Conservation (phyloP, 306 rosid genomes). For the Morella rubra region DNA sequence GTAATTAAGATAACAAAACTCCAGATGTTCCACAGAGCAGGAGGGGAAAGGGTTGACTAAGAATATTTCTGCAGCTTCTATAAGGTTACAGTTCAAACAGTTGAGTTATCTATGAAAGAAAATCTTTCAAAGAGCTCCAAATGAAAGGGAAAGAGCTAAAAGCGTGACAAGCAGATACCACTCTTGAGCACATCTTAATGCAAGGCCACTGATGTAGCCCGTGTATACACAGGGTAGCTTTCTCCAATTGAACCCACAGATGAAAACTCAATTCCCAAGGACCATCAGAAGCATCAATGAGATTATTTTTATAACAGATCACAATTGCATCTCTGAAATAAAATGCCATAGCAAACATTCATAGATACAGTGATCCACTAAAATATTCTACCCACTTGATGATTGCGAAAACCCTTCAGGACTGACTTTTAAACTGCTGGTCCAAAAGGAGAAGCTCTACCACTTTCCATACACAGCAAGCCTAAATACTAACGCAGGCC, state of each 20-base stretch:
- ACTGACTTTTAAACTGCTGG: too few species aligned
- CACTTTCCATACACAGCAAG: neutral
- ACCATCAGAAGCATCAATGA: too few species aligned
- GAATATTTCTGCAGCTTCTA: neutral
- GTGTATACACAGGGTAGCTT: too few species aligned
- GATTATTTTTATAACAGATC: too few species aligned
- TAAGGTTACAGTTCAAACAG: neutral
- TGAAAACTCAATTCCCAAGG: too few species aligned
- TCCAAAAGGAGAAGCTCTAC: neutral
- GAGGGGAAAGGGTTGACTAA: neutral
- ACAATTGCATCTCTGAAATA: slow-evolving; percentile 2
- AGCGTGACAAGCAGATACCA: too few species aligned
- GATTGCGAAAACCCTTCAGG: too few species aligned
- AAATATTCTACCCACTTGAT: neutral
- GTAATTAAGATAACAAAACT: neutral
- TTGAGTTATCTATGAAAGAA: neutral
- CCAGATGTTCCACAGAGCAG: neutral
- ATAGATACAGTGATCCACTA: too few species aligned
- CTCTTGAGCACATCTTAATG: too few species aligned
- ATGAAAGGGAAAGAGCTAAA: neutral
- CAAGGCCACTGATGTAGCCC: too few species aligned
- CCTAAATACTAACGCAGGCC: neutral
- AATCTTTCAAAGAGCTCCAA: neutral
- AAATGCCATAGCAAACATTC: neutral
- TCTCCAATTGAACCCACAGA: too few species aligned